Evolutionary conservation across 78 protist genomes (phyloP), one percentile per base, ranked within the genome.

Genomic region (Planoprotostelium fungivorum): DNA sequence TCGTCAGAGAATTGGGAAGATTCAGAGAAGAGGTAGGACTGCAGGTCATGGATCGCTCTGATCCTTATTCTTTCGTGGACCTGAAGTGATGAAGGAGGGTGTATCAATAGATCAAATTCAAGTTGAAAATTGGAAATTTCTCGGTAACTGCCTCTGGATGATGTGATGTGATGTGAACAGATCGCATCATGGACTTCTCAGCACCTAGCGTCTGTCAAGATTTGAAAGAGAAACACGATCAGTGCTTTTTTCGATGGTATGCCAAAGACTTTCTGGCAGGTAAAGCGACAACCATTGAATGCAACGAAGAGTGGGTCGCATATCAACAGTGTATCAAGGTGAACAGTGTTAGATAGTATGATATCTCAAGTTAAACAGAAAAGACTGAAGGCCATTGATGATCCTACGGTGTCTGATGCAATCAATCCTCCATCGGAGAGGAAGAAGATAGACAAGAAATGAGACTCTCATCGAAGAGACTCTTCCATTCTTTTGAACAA

Each of bases 291-390:
- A 29, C 83, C 23, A 36, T 83, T n/a, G 94, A 92, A 5, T 92
- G 94, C 88, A 89, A 88, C 38, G 94, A 88, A 34, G 94, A 92
- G 87, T 92, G 94, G 94, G 89, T 87, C 35, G 91, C 87, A 83
- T 92, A 92, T 89, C 94, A 92, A 89, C 92, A 89, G 87, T 92
- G 94, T 37, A 85, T 92, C 31, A 89, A 88, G 37, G 94, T 92
- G 88, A n/a, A 37, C 29, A 0, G 31, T 1, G 35, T 35, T 23
- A n/a, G n/a, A 36, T 16, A 1, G 10, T 63, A 36, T 36, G 31
- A 51, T 16, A 25, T 51, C 73, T 51, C 73, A 51, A 5, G 16
- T 16, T 51, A n/a, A 25, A 25, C 16, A 51, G 73, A 51, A 5
- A 51, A 51, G 73, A 16, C 16, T 51, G 73, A 51, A 51, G 16